Conservation (phyloP, 208 protist species). For the Wallacemonas sp. region DNA sequence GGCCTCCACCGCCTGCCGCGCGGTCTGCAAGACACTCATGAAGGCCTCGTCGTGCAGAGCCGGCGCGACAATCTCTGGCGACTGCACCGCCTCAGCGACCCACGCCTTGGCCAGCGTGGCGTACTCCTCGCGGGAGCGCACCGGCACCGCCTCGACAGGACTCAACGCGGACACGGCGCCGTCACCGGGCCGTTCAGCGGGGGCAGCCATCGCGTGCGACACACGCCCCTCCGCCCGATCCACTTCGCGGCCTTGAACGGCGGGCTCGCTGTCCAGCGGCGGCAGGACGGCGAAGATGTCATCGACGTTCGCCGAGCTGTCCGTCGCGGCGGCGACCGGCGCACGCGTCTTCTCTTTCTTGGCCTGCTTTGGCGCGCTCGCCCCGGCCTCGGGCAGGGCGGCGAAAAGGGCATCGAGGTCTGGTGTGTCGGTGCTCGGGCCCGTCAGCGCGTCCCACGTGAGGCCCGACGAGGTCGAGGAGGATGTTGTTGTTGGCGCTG, state of each 20-base stretch:
- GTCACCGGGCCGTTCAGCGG: no score
- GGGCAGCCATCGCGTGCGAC: no score
- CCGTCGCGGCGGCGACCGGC: constrained; percentile 21
- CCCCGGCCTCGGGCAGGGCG: constrained; percentile 30
- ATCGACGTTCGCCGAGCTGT: constrained; percentile 10
- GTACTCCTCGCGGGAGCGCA: not conserved
- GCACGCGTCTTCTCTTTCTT: not conserved
- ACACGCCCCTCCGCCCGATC: no score
- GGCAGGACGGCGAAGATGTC: constrained; percentile 2
- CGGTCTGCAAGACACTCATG: not conserved
- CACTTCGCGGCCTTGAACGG: no score
- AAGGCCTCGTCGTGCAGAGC: constrained; percentile 7
- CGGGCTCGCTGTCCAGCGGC: not conserved
- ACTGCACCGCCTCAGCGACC: not conserved
- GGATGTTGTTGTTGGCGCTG: no score
- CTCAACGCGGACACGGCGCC: no score
- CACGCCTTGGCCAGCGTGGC: not conserved
- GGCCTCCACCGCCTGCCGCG: not conserved
- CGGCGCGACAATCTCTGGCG: not conserved
- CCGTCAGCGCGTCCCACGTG: constrained; percentile 24
- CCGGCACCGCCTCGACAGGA: not conserved
- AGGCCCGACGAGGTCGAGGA: not conserved
- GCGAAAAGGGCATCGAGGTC: constrained; percentile 49
- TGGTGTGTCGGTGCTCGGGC: constrained; percentile 15
- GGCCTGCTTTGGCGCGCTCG: not conserved